These are phyloP conservation scores for Copromyces sp. DNA, from an alignment of 495 filamentous ascomycete genomes.

Conservation along the genomic window DNA sequence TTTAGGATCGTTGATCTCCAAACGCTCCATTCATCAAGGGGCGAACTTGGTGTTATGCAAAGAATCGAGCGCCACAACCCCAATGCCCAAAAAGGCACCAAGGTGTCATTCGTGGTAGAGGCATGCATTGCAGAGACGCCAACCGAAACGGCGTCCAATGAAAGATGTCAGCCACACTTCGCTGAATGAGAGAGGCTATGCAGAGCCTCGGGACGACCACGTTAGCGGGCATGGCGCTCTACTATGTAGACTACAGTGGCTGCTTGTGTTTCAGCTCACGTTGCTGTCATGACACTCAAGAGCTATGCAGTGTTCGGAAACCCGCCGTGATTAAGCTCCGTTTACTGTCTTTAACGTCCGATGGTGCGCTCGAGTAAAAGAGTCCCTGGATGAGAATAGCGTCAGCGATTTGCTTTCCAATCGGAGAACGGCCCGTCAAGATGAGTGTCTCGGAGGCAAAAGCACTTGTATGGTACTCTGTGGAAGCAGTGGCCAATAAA, in stretches of 20 bases:
- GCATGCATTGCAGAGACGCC: background rate
- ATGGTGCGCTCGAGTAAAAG: conserved; percentile 89
- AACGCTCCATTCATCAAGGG: background rate
- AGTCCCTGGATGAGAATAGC: conserved; percentile 43
- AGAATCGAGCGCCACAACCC: background rate
- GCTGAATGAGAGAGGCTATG: background rate
- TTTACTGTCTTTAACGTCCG: conserved; percentile 52
- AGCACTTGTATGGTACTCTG: background rate
- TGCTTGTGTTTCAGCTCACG: background rate
- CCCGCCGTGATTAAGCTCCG: conserved; percentile 68
- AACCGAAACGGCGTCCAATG: background rate
- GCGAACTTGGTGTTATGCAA: background rate
- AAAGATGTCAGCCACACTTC: background rate
- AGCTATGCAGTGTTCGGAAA: conserved; percentile 58
- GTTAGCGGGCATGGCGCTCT: background rate
- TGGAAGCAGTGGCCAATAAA: background rate
- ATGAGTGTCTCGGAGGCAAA: background rate
- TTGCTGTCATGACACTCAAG: conserved; percentile 16
- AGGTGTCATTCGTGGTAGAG: background rate
- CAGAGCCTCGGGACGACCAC: background rate
- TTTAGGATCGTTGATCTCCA: background rate
- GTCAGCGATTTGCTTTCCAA: background rate
- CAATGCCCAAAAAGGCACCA: background rate
- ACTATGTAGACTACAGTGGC: background rate
- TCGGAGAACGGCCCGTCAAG: conserved; percentile 3